phyloP scores from a whole-genome alignment of 768 basidiomycete genomes.

The Tylopilus felleus region DNA sequence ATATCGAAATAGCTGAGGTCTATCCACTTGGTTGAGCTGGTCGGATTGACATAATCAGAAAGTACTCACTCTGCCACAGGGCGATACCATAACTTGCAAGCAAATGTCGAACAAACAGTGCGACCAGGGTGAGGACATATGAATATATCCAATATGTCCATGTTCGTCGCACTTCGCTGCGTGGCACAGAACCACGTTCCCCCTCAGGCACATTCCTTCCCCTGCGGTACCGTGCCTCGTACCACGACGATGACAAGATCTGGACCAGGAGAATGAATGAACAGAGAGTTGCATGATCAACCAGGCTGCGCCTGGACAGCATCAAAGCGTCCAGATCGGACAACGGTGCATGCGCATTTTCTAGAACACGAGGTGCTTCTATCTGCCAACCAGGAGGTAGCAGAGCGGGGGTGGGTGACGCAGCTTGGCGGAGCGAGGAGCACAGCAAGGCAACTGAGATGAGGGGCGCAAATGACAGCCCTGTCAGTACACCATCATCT shows the following conservation, averaged over 20 bases:
- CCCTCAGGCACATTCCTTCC: constrained; percentile 50
- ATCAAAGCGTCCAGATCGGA: constrained; percentile 54
- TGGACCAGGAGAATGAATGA: constrained; percentile 78
- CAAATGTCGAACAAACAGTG: constrained; percentile 47
- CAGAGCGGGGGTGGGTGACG: constrained; percentile 27
- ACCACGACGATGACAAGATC: constrained; percentile 72
- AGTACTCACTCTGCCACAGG: constrained; percentile 69
- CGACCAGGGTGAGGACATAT: constrained; percentile 46
- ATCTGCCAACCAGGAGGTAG: constrained; percentile 72
- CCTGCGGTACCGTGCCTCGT: constrained; percentile 53
- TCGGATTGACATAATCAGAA: background rate
- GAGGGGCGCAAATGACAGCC: constrained; percentile 79
- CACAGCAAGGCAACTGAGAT: constrained; percentile 68
- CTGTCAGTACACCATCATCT: constrained; percentile 86
- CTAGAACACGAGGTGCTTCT: constrained; percentile 62
- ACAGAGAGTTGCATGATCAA: constrained; percentile 78
- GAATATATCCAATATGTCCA: constrained; percentile 67
- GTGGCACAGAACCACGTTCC: constrained; percentile 73
- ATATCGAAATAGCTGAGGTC: constrained; percentile 80
- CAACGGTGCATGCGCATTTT: constrained; percentile 38
- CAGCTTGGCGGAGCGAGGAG: constrained; percentile 43
- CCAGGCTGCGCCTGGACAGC: constrained; percentile 68
- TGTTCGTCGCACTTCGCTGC: constrained; percentile 61
- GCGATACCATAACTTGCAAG: constrained; percentile 42
- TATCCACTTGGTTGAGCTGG: constrained; percentile 30